Percentiles rank a stretch among this genome's conserved stretches.
Conservation (phyloP, 192 early-diverging fungal genomes). For the Phlyctochytrium bullatum region DNA sequence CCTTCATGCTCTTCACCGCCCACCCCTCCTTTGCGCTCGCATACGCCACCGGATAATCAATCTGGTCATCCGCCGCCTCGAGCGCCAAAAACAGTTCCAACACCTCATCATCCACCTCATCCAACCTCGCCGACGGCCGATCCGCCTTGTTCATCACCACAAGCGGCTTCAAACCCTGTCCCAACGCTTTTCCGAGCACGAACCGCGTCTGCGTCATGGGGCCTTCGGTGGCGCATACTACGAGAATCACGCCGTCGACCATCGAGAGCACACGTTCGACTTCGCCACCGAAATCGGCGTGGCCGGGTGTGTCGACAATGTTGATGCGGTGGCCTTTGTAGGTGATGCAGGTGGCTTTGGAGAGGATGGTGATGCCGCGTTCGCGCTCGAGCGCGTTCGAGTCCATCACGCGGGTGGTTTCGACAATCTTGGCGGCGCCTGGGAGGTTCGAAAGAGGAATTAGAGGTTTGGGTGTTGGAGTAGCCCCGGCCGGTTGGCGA, state of each 20-base stretch:
- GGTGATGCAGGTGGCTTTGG: conserved; percentile 73
- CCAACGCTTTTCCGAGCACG: conserved; percentile 78
- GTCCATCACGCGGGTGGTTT: conserved; percentile 78
- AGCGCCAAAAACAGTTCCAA: conserved; percentile 78
- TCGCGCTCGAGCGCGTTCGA: conserved; percentile 78
- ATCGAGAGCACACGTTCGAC: conserved; percentile 86
- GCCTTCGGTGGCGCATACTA: conserved; percentile 84
- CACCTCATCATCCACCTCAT: conserved; percentile 76
- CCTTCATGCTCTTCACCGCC: conserved; percentile 59
- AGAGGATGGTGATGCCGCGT: conserved; percentile 87
- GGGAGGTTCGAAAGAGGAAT: conserved; percentile 7
- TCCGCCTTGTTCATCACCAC: conserved; percentile 87
- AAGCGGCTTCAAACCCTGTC: conserved; percentile 64
- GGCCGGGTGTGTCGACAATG: conserved; percentile 80
- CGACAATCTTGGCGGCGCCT: conserved; percentile 43
- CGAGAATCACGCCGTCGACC: conserved; percentile 83
- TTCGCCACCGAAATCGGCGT: conserved; percentile 52
- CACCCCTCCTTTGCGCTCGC: conserved; percentile 84
- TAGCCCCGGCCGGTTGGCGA: too few relatives aligned
- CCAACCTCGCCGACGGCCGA: conserved; percentile 68
- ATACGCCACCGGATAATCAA: conserved; percentile 73
- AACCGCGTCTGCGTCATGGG: conserved; percentile 90
- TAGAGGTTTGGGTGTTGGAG: too few relatives aligned
- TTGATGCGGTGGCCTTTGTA: conserved; percentile 78
- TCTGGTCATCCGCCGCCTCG: conserved; percentile 76